Base-by-base conservation (phyloP, 2,329 filamentous ascomycete genomes). In the Aspergillus quadricinctus region DNA sequence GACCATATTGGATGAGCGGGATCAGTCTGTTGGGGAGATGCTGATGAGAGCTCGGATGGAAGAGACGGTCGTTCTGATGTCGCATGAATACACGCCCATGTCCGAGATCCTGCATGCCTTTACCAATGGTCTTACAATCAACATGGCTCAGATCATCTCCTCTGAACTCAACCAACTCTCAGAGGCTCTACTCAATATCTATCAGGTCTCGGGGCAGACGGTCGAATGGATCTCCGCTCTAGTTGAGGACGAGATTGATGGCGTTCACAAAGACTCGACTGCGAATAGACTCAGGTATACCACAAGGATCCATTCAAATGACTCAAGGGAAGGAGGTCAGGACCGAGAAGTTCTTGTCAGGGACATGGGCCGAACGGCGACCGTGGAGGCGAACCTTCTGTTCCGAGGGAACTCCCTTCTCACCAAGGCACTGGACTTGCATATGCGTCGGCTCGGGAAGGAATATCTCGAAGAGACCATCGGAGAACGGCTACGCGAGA, bases 211-310 rank as follows among this genome's bases (percentile, higher is more conserved):
- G 2, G 91, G 90, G 0, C 84, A 85, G 40, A 89, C 90, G 2
- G 83, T 83, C 46, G 91, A 97, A 57, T 99, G 94, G 94, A 82
- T 99, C 23, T 94, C 91, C 80, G 87, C 90, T 2, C 79, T 99
- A 43, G 90, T 97, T 0, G 94, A 99, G 72, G 93, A 97, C 69
- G 94, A 99, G 72, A 97, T 99, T 56, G 94, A 97, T 67, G 93
- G 93, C 0, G 87, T 94, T 19, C 85, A 91, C 54, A 95, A 88
- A 68, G 92, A 96, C 64, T 85, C 86, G 14, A 85, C 88, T 0
- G 83, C 88, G 60, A 90, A 77, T 59, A 70, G 83, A 40, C 69
- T 86, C 50, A 75, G 83, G 35, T 86, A 85, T 68, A 83, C 79
- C 48, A 87, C 79, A 80, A 88, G 81, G 70, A 86, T 80, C 21